Evolutionary conservation across 23 red algal species (phyloP).

Genomic region (Pyropia haitanensis): DNA sequence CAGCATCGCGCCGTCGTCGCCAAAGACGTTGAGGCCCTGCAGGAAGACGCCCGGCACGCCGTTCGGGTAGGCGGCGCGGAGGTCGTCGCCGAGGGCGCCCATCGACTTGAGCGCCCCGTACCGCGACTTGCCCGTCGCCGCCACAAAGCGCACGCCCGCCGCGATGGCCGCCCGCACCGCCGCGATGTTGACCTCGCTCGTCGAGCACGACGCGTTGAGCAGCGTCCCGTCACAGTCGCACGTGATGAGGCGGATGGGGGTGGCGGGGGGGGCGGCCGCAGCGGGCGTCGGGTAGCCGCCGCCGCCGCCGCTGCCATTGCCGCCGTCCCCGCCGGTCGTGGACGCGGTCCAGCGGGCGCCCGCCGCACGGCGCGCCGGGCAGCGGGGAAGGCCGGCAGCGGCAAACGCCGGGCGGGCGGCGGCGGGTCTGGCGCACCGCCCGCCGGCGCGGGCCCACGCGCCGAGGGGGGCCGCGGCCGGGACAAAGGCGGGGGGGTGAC

Average conservation of each 20-base stretch:
- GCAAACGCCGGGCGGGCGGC: no score
- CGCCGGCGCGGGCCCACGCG: no score
- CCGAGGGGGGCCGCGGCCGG: no score
- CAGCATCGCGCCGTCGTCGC: conserved; percentile 38
- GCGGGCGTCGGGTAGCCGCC: not conserved
- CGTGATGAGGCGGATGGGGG: conserved; percentile 2
- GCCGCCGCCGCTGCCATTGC: no score
- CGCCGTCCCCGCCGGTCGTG: no score
- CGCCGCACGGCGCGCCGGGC: no score
- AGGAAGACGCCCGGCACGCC: conserved; percentile 79
- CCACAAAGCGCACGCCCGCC: conserved; percentile 26
- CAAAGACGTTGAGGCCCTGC: conserved; percentile 77
- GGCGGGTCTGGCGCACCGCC: no score
- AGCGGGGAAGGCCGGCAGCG: no score
- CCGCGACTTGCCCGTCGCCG: conserved; percentile 88
- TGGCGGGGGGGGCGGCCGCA: no score
- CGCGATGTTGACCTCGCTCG: not conserved
- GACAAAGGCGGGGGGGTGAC: no score
- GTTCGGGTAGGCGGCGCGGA: conserved; percentile 18
- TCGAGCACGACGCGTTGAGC: conserved; percentile 1
- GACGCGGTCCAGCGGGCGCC: no score
- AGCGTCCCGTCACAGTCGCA: conserved; percentile 41
- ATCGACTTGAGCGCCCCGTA: conserved; percentile 53
- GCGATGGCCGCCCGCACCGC: conserved; percentile 6
- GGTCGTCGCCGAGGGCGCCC: conserved; percentile 27